A percentile compares a stretch with the other conserved stretches of the same genome.
Evolutionary conservation across 805 yeast species (phyloP).

Genomic region (Candida cerambycidarum): DNA sequence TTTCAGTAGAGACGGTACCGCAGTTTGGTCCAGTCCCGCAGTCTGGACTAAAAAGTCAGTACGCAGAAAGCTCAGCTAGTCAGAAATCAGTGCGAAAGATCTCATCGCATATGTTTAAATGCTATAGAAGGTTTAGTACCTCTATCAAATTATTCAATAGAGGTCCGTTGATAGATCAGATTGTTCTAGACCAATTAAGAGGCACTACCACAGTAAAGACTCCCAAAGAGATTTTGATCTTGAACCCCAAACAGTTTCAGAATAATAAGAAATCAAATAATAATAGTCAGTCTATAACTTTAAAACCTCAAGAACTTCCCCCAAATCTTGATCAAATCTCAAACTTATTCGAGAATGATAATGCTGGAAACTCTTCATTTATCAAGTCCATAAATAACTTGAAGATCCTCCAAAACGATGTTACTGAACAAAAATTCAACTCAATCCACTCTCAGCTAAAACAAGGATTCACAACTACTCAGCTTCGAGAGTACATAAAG

Average conservation of each 20-base stretch:
- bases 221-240: conserved; percentile 8
- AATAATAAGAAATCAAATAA: not conserved
- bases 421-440: conserved; percentile 8
- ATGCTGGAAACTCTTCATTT: not conserved
- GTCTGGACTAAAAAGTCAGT: no score
- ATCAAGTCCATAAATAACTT: conserved; percentile 11
- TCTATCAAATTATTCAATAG: not conserved
- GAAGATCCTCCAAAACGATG: not conserved
- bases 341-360: conserved; percentile 1
- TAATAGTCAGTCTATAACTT: not conserved
- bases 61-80: no score
- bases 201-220: conserved; percentile 2
- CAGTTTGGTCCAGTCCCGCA: no score
- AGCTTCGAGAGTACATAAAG: conserved; percentile 12
- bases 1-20: no score
- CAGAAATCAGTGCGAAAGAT: no score
- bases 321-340: not conserved
- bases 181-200: conserved; percentile 9
- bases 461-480: conserved; percentile 11
- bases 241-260: conserved; percentile 7
- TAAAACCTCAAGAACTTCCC: not conserved
- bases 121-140: not conserved
- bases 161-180: conserved; percentile 9
- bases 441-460: conserved; percentile 3
- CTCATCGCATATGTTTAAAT: conserved; percentile 5